phyloP scores from a whole-genome alignment of 2,329 filamentous ascomycete species.

The Fusarium sp. region DNA sequence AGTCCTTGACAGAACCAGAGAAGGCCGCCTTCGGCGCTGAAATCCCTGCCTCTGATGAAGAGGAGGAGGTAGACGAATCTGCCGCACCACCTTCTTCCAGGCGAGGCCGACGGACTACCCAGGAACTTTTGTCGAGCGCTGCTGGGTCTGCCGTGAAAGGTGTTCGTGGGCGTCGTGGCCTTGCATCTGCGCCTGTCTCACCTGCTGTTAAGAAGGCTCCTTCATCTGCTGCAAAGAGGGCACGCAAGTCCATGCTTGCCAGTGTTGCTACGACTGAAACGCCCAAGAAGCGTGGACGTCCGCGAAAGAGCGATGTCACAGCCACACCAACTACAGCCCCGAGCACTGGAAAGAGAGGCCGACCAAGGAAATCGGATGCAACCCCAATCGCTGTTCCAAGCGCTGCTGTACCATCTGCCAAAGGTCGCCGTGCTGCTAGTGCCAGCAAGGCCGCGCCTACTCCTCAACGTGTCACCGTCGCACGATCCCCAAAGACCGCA shows the following conservation, averaged over 20 bases:
- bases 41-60: not conserved
- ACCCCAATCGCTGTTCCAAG: constrained; percentile 9
- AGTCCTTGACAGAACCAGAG: constrained; percentile 24
- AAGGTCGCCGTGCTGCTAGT: constrained; percentile 25
- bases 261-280: constrained; percentile 21
- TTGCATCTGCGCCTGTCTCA: constrained; percentile 24
- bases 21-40: constrained; percentile 26
- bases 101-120: constrained; percentile 28
- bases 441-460: constrained; percentile 25
- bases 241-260: constrained; percentile 43
- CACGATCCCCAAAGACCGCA: constrained; percentile 18
- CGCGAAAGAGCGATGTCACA: constrained; percentile 36
- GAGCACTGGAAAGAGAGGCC: constrained; percentile 34
- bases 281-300: constrained; percentile 40
- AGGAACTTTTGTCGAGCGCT: constrained; percentile 18
- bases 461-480: constrained; percentile 6
- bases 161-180: constrained; percentile 20
- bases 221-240: constrained; percentile 14
- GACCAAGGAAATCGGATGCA: constrained; percentile 39
- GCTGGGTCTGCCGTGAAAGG: constrained; percentile 15
- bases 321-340: constrained; percentile 27
- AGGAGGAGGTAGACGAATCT: not conserved
- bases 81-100: constrained; percentile 17
- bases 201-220: constrained; percentile 21
- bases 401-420: constrained; percentile 7